Percentiles rank a stretch among this genome's conserved stretches.
phyloP scores from a whole-genome alignment of 164 flowering plant species.

The Tinospora cordifolia region DNA sequence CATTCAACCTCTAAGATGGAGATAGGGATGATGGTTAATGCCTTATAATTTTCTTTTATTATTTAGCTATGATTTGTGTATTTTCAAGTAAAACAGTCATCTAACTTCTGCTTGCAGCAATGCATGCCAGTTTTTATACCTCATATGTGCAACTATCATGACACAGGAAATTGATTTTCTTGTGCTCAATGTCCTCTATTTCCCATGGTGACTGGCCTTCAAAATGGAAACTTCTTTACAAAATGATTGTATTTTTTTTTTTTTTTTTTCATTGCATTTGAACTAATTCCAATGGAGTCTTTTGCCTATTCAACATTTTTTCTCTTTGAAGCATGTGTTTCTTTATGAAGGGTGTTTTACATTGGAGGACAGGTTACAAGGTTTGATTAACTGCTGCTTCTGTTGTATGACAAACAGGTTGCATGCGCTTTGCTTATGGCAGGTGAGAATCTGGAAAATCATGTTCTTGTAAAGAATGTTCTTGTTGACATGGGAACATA shows the following conservation, averaged over 20 bases:
- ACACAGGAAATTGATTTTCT: no score
- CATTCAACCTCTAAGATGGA: no score
- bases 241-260: neutral
- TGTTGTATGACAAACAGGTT: conserved; percentile 36
- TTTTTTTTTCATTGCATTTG: neutral
- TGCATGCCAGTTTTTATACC: no score
- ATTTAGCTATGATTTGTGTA: no score
- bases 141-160: no score
- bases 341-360: neutral
- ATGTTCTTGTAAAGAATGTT: conserved; percentile 60
- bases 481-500: conserved; percentile 92
- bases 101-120: no score
- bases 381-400: neutral
- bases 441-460: conserved; percentile 76
- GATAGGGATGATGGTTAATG: no score
- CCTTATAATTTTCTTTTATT: no score
- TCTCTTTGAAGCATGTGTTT: neutral
- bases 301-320: neutral
- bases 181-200: no score
- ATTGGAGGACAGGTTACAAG: neutral
- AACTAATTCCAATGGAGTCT: no score
- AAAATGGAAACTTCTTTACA: neutral
- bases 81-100: no score
- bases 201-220: neutral
- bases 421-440: conserved; percentile 94